Base-by-base conservation (phyloP, 306 rosid genomes). In the Dicorynia guianensis region DNA sequence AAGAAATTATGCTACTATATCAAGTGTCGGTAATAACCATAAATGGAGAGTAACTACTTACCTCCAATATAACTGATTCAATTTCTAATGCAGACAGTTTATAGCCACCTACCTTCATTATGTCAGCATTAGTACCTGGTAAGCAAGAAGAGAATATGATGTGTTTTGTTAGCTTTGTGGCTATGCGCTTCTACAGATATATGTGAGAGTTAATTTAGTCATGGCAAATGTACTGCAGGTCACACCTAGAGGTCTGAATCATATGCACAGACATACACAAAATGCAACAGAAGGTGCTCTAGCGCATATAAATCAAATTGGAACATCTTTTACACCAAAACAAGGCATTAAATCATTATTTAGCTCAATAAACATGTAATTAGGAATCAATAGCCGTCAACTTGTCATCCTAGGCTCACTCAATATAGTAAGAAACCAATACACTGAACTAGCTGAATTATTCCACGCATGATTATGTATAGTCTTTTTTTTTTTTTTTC, bases 61-160 rank as follows among this genome's bases (percentile, higher is more conserved):
- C 98, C 97, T 92, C 86, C 78, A 89, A 49, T 46, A 95, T 79
- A 62, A 87, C 85, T n/a, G 97, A 95, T 82, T 95, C 98, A 15
- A 92, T 95, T 83, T 95, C 97, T 80, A 95, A 80, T 10, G 97
- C 97, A 55, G 97, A 95, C 72, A 92, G 81, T 77, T 95, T 95
- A 86, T 86, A 92, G 61, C 97, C 97, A 61, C 98, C 98, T 30
- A 87, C 96, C 89, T 95, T 95, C 92, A 95, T 90, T 60, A 95
- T 89, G 85, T 90, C 97, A 3, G 89, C 97, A 63, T 75, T 95
- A 57, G 91, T 86, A 79, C 98, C 98, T 95, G 86, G 87, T 67
- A 79, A 74, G 78, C 65, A 44, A 58, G 59, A 46, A 60, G 61
- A 73, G 7, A 63, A 12, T 60, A 39, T 46, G 14, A 48, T 25